Percentiles rank a stretch among this genome's conserved stretches.
phyloP scores from a whole-genome alignment of 352 stramenopile genomes.

The Phytopythium ostracodes region DNA sequence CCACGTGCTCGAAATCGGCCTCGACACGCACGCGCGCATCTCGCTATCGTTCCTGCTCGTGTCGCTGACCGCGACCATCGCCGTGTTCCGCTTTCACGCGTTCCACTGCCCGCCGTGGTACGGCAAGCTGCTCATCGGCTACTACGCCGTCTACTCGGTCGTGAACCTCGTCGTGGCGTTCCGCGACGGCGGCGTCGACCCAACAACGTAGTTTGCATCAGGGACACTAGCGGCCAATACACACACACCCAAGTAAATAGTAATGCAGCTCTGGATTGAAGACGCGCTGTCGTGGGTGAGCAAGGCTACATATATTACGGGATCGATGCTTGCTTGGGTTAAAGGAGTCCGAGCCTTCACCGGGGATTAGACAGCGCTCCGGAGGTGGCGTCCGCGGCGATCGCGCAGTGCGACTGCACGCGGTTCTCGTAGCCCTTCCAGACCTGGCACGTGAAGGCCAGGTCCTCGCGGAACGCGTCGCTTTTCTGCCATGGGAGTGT shows the following conservation, averaged over 20 bases:
- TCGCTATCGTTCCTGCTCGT: slow-evolving; percentile 70
- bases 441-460: slow-evolving; percentile 71
- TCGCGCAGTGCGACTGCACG: slow-evolving; percentile 66
- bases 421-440: slow-evolving; percentile 84
- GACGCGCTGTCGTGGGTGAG: no score
- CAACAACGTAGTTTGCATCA: neutral
- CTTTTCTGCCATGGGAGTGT: slow-evolving; percentile 47
- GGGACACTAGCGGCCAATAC: neutral
- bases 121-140: slow-evolving; percentile 58
- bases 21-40: slow-evolving; percentile 69
- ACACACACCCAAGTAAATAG: neutral
- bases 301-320: neutral
- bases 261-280: neutral
- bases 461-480: slow-evolving; percentile 63
- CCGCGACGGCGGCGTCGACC: slow-evolving; percentile 12
- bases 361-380: neutral
- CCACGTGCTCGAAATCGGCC: slow-evolving; percentile 31
- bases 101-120: slow-evolving; percentile 71
- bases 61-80: slow-evolving; percentile 42
- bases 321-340: no score
- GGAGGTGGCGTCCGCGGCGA: slow-evolving; percentile 10
- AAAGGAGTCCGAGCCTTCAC: no score
- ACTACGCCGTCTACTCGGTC: slow-evolving; percentile 68
- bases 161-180: slow-evolving; percentile 66
- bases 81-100: slow-evolving; percentile 47